Percentiles rank a stretch among this genome's conserved stretches.
Evolutionary conservation across 371 early-diverging fungal species (phyloP).

Genomic region (Mucor velutinosus): DNA sequence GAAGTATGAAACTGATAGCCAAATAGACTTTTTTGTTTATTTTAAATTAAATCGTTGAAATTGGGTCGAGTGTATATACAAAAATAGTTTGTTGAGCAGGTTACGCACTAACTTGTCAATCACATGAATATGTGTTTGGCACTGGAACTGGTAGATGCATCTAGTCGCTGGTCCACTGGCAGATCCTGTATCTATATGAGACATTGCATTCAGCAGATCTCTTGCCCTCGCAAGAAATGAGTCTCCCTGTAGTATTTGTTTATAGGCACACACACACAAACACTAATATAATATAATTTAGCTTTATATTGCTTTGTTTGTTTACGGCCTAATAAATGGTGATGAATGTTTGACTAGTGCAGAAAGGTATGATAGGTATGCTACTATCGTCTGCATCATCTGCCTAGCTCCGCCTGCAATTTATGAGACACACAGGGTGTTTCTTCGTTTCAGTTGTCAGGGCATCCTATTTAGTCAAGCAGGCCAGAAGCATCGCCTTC

Average conservation of each 20-base stretch:
- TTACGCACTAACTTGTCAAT: neutral
- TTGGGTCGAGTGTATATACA: neutral
- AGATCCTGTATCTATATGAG: neutral
- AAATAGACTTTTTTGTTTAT: neutral
- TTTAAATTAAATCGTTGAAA: neutral
- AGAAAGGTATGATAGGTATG: neutral
- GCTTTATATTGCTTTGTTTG: neutral
- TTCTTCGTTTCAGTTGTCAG: neutral
- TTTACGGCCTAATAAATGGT: neutral
- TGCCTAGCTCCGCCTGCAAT: neutral
- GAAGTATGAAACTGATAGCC: conserved; percentile 12
- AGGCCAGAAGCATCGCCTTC: conserved; percentile 9
- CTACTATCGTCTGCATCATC: neutral
- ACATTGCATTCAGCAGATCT: neutral
- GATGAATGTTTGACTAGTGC: neutral
- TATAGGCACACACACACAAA: neutral
- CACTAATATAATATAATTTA: neutral
- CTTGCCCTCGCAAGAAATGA: neutral
- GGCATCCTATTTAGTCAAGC: neutral
- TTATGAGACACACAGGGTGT: neutral
- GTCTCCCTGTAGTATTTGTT: neutral
- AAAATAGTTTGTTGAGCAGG: neutral
- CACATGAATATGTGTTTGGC: neutral
- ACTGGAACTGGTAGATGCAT: neutral
- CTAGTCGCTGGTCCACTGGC: neutral